phyloP scores from a whole-genome alignment of 345 rosid genomes.

The Noccaea bulbosa region DNA sequence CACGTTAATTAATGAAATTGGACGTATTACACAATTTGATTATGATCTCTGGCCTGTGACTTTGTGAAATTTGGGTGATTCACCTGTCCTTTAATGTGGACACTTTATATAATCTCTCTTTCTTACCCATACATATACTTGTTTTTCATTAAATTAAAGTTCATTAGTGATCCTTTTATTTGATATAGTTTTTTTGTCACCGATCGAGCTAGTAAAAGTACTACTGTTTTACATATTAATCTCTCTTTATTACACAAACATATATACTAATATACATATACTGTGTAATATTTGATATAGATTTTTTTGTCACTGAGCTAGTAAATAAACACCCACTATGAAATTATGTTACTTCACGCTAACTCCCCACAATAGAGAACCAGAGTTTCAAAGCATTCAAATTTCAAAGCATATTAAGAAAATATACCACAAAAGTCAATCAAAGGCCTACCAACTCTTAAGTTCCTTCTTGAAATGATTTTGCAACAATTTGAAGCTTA shows the following conservation, averaged over 20 bases:
- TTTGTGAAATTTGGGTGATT: conserved; percentile 19
- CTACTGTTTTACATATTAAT: conserved; percentile 11
- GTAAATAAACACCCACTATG: conserved; percentile 20
- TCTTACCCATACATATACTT: conserved; percentile 18
- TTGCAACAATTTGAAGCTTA: conserved; percentile 13
- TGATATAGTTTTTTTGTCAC: conserved; percentile 27
- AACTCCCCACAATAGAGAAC: not conserved
- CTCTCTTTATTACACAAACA: conserved; percentile 15
- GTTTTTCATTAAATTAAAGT: not conserved
- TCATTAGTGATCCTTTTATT: conserved; percentile 17
- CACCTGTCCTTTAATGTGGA: conserved; percentile 9
- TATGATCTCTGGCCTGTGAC: conserved; percentile 17
- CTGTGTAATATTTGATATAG: conserved; percentile 6
- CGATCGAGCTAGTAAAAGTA: conserved; percentile 36
- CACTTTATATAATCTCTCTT: conserved; percentile 24
- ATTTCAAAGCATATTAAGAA: conserved; percentile 6
- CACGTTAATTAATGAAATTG: conserved; percentile 28
- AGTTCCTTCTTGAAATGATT: conserved; percentile 17
- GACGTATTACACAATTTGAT: conserved; percentile 33
- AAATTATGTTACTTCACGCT: not conserved
- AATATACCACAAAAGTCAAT: conserved; percentile 1
- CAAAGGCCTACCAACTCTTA: conserved; percentile 25
- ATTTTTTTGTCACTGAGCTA: conserved; percentile 21
- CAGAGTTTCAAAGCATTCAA: not conserved
- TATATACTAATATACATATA: not conserved